Conservation (phyloP, 2,329 filamentous ascomycete species). For the Verticillium longisporum region DNA sequence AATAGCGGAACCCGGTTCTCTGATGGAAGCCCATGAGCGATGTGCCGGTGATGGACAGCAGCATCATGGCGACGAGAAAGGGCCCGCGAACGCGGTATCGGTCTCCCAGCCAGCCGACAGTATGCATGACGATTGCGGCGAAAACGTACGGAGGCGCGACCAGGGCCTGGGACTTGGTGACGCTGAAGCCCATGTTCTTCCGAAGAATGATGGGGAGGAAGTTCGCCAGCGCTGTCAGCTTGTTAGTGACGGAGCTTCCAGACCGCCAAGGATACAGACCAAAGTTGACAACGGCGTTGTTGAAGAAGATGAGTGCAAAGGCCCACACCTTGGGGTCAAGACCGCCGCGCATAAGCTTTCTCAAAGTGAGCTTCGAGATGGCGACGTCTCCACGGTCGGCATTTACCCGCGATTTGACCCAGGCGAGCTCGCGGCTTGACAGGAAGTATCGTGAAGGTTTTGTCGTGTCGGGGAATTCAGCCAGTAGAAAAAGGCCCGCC, state of each 20-base stretch:
- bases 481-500: conserved; percentile 48
- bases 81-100: conserved; percentile 59
- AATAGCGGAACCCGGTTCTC: conserved; percentile 54
- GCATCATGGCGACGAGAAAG: conserved; percentile 58
- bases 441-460: conserved; percentile 47
- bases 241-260: not conserved
- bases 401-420: conserved; percentile 46
- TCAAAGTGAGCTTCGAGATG: conserved; percentile 42
- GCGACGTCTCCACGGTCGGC: conserved; percentile 51
- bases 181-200: conserved; percentile 54
- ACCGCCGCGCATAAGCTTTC: conserved; percentile 37
- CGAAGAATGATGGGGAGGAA: conserved; percentile 72
- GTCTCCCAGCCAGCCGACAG: conserved; percentile 58
- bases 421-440: conserved; percentile 38
- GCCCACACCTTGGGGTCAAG: conserved; percentile 54
- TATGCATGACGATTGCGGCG: conserved; percentile 56
- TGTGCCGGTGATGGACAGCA: conserved; percentile 61
- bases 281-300: conserved; percentile 54
- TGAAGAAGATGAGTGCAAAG: conserved; percentile 55
- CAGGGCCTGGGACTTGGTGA: conserved; percentile 61
- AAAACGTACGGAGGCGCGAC: conserved; percentile 63
- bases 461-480: conserved; percentile 56
- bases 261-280: not conserved
- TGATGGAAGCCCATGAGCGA: conserved; percentile 64
- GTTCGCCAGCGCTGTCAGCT: conserved; percentile 64